Evolutionary conservation across 2,329 filamentous ascomycete genomes (phyloP).

Genomic region (Xylariaceae sp.): DNA sequence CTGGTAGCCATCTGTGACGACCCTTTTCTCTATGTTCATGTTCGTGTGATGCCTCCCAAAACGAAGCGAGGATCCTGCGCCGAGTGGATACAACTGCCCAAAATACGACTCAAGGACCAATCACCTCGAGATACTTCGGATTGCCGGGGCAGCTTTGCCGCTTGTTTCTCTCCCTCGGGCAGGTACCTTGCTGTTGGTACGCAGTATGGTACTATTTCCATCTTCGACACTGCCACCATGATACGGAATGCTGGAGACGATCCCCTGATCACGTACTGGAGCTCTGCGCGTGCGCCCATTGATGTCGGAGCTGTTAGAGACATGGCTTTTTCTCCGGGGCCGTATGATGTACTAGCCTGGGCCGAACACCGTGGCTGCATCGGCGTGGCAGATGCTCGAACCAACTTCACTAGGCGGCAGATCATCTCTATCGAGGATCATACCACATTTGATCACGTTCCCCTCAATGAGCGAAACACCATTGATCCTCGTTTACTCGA

Average conservation of each 20-base stretch:
- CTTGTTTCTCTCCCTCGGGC: slow-evolving; percentile 71
- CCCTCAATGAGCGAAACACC: slow-evolving; percentile 53
- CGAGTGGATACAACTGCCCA: slow-evolving; percentile 51
- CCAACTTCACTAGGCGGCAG: slow-evolving; percentile 65
- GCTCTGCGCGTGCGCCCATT: slow-evolving; percentile 70
- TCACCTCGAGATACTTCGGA: slow-evolving; percentile 52
- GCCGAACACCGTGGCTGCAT: slow-evolving; percentile 80
- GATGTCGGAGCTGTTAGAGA: slow-evolving; percentile 78
- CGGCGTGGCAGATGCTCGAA: slow-evolving; percentile 70
- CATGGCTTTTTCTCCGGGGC: slow-evolving; percentile 87
- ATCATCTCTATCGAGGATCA: slow-evolving; percentile 62
- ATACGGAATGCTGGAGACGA: slow-evolving; percentile 43
- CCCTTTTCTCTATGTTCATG: slow-evolving; percentile 80
- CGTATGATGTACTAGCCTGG: slow-evolving; percentile 90
- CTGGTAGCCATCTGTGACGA: slow-evolving; percentile 86
- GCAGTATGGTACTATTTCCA: slow-evolving; percentile 75
- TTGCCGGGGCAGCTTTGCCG: slow-evolving; percentile 70
- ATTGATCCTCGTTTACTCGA: slow-evolving; percentile 55
- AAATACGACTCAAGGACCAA: slow-evolving; percentile 58
- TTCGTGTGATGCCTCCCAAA: slow-evolving; percentile 43
- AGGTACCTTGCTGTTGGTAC: slow-evolving; percentile 72
- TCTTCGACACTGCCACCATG: slow-evolving; percentile 62
- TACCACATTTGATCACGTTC: slow-evolving; percentile 54
- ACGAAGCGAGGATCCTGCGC: slow-evolving; percentile 34
- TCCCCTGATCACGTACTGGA: slow-evolving; percentile 71